These are phyloP conservation scores for Bruguiera sexangula DNA, from an alignment of 345 rosid genomes.

Conservation along the genomic window DNA sequence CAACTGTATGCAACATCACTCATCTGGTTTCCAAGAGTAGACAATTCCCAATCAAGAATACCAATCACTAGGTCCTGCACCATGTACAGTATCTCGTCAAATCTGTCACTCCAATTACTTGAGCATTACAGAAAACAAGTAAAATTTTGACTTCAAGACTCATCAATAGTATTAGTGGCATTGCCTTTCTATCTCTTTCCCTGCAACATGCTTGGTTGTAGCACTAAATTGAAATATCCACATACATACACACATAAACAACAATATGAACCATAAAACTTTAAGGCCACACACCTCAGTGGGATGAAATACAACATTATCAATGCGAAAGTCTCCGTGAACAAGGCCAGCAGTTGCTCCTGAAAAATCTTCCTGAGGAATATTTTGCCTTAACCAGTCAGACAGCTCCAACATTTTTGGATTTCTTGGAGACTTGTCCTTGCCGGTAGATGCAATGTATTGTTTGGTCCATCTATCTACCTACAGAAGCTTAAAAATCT, in stretches of 20 bases:
- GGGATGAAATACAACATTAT: slow-evolving; percentile 90
- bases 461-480: slow-evolving; percentile 94
- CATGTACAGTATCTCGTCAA: slow-evolving; percentile 1
- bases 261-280: slow-evolving; percentile 1
- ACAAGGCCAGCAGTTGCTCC: slow-evolving; percentile 73
- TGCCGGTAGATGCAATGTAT: slow-evolving; percentile 76
- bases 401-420: slow-evolving; percentile 75
- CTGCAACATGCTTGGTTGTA: not conserved
- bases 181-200: not conserved
- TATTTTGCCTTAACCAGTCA: slow-evolving; percentile 60
- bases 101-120: not conserved
- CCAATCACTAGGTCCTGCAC: slow-evolving; percentile 92
- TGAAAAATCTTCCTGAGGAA: slow-evolving; percentile 74
- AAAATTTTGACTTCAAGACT: slow-evolving; percentile 1
- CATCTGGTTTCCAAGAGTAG: slow-evolving; percentile 98
- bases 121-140: not conserved
- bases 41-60: slow-evolving; percentile 92
- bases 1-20: slow-evolving; percentile 83
- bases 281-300: slow-evolving; percentile 49
- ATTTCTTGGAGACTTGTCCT: slow-evolving; percentile 68
- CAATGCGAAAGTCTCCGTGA: slow-evolving; percentile 95
- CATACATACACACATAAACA: not conserved
- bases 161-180: slow-evolving; percentile 3
- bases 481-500: slow-evolving; percentile 27
- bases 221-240: not conserved